Evolutionary conservation across 495 filamentous ascomycete genomes (phyloP).

Genomic region (Penicillium chermesinum): DNA sequence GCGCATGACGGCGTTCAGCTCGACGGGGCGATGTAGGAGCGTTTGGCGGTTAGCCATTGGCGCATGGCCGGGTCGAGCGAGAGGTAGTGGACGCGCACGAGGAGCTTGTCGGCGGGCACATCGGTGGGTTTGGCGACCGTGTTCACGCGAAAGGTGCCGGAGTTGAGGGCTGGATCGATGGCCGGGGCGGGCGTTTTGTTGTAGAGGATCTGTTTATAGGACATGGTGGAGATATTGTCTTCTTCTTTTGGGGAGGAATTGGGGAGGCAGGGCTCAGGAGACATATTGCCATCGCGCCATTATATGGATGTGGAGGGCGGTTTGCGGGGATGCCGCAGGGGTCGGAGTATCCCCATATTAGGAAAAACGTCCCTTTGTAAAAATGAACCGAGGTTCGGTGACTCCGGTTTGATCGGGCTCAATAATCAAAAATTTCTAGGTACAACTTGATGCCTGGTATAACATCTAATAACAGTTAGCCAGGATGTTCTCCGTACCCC

Average conservation of each 20-base stretch:
- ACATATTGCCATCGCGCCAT: too few species aligned
- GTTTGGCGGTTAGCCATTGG: conserved; percentile 62
- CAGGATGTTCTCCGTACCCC: too few species aligned
- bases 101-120: conserved; percentile 55
- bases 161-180: conserved; percentile 36
- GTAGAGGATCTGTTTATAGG: conserved; percentile 42
- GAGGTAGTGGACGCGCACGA: conserved; percentile 63
- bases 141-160: conserved; percentile 52
- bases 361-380: conserved; percentile 22
- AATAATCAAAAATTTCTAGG: neutral
- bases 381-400: conserved; percentile 20
- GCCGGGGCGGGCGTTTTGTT: conserved; percentile 33
- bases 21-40: conserved; percentile 64
- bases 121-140: conserved; percentile 39
- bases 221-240: conserved; percentile 20
- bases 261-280: neutral
- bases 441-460: too few species aligned
- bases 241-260: neutral
- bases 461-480: too few species aligned
- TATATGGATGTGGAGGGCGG: too few species aligned
- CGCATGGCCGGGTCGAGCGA: conserved; percentile 82
- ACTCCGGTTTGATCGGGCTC: neutral
- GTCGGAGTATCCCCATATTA: conserved; percentile 26
- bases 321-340: conserved; percentile 1
- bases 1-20: conserved; percentile 64